A percentile compares a stretch with the other conserved stretches of the same genome.
These are phyloP conservation scores for Eucalyptus decipiens DNA, from an alignment of 345 rosid species.

Conservation along the genomic window DNA sequence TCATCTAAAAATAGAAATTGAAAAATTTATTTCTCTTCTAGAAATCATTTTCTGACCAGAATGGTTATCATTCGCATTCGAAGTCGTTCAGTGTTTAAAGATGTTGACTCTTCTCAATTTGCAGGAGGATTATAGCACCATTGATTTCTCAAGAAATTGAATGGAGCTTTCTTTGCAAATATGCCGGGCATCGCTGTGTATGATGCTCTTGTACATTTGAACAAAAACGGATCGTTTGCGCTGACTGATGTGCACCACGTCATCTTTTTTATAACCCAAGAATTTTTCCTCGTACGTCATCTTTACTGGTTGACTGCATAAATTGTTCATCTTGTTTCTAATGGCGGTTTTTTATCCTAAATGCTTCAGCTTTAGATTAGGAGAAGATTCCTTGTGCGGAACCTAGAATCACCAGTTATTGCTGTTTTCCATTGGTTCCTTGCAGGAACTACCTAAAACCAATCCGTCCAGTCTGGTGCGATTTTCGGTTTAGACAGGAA, in stretches of 20 bases:
- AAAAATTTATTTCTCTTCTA: no score
- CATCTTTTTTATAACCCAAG: background rate
- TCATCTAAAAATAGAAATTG: no score
- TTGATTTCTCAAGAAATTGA: conserved; percentile 53
- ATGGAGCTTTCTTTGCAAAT: conserved; percentile 81
- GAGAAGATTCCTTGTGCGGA: background rate
- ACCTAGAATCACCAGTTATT: background rate
- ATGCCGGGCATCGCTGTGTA: conserved; percentile 95
- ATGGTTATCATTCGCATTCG: no score
- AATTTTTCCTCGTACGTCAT: background rate
- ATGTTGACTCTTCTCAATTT: background rate
- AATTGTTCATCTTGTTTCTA: background rate
- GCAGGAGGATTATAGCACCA: conserved; percentile 85
- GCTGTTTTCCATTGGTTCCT: background rate
- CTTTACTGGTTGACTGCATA: background rate
- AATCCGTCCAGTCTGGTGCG: background rate
- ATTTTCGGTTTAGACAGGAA: background rate
- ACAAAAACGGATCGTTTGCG: background rate
- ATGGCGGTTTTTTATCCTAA: background rate
- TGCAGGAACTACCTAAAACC: background rate
- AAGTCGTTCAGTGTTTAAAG: no score
- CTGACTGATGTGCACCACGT: background rate
- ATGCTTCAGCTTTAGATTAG: background rate
- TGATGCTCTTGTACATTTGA: background rate
- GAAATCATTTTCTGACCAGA: fast-evolving